A percentile compares a stretch with the other conserved stretches of the same genome.
These are phyloP conservation scores for Cutaneotrichosporon sp. DNA, from an alignment of 1,284 basidiomycete species.

Conservation along the genomic window DNA sequence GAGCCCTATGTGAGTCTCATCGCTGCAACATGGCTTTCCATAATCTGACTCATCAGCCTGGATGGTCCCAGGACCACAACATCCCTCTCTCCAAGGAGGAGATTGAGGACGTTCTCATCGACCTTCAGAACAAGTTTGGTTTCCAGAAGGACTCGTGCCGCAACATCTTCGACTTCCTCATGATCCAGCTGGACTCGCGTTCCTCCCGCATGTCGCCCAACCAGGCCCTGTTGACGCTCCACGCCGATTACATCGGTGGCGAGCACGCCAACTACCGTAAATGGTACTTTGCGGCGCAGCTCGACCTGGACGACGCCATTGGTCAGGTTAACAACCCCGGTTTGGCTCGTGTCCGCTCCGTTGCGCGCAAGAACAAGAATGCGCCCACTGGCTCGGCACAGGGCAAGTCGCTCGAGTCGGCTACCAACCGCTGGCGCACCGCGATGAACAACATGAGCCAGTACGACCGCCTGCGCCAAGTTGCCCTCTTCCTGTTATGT, in stretches of 20 bases:
- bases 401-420: constrained; percentile 83
- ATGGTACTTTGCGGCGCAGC: constrained; percentile 99
- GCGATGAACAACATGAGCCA: constrained; percentile 99
- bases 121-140: constrained; percentile 97
- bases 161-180: constrained; percentile 88
- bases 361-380: constrained; percentile 59
- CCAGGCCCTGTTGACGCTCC: constrained; percentile 89
- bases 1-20: constrained; percentile 57
- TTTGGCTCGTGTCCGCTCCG: constrained; percentile 75
- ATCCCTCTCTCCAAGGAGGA: constrained; percentile 98
- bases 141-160: constrained; percentile 81
- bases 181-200: constrained; percentile 95
- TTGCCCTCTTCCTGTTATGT: constrained; percentile 91
- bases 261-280: constrained; percentile 95
- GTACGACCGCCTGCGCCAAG: constrained; percentile 94
- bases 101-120: constrained; percentile 97
- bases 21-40: not conserved
- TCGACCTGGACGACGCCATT: constrained; percentile 97
- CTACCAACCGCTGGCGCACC: constrained; percentile 88
- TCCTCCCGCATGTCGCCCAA: constrained; percentile 97
- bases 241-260: constrained; percentile 98
- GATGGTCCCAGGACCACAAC: constrained; percentile 86
- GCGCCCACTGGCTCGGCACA: constrained; percentile 57
- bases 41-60: constrained; percentile 63
- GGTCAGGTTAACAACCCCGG: constrained; percentile 90